Conservation (phyloP, 805 yeast species). For the Barnettozyma botsteinii region DNA sequence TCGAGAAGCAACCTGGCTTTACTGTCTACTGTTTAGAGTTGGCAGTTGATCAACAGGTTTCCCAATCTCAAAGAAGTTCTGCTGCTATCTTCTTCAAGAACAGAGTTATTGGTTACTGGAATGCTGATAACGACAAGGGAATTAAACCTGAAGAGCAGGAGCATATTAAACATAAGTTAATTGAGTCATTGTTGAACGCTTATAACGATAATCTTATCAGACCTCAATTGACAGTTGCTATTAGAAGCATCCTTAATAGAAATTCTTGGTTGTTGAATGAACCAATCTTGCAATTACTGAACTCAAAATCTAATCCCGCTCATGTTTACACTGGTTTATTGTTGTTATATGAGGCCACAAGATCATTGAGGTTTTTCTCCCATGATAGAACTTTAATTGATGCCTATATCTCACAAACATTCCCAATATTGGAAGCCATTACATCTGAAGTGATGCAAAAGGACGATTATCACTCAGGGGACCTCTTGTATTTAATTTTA, state of each 20-base stretch:
- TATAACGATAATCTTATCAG: constrained; percentile 38
- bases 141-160: constrained; percentile 46
- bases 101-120: constrained; percentile 52
- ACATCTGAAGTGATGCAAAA: constrained; percentile 36
- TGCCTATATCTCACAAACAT: constrained; percentile 39
- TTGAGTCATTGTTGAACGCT: constrained; percentile 43
- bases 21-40: constrained; percentile 48
- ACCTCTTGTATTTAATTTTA: constrained; percentile 53
- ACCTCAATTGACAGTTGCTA: constrained; percentile 52
- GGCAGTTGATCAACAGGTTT: constrained; percentile 38
- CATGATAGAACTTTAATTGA: constrained; percentile 47
- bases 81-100: constrained; percentile 69
- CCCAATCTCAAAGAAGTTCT: constrained; percentile 45
- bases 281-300: constrained; percentile 31
- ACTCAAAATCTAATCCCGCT: constrained; percentile 30
- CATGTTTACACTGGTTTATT: constrained; percentile 49
- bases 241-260: constrained; percentile 45
- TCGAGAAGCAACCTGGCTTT: constrained; percentile 53
- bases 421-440: constrained; percentile 51
- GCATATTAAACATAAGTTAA: constrained; percentile 46
- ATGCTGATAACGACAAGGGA: constrained; percentile 25
- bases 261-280: constrained; percentile 33
- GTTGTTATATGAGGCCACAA: constrained; percentile 48
- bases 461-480: constrained; percentile 31
- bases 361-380: constrained; percentile 50